A percentile compares a stretch with the other conserved stretches of the same genome.
phyloP scores from a whole-genome alignment of 1,284 basidiomycete genomes.

The Tylopilus orsonianus region DNA sequence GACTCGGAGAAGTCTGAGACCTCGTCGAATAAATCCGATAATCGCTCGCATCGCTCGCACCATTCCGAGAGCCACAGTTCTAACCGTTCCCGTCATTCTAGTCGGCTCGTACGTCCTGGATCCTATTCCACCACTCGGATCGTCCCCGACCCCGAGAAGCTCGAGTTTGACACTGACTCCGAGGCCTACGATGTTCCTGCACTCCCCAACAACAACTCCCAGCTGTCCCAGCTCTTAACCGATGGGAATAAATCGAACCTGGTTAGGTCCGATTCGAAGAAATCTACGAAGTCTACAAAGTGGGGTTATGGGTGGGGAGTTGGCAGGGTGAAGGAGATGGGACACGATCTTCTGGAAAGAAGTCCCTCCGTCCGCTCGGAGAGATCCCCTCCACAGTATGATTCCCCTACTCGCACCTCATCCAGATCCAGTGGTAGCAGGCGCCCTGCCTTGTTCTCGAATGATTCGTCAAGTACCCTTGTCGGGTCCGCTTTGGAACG shows the following conservation, averaged over 20 bases:
- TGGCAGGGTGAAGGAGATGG: constrained; percentile 56
- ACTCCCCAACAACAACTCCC: constrained; percentile 21
- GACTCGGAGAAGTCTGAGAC: constrained; percentile 36
- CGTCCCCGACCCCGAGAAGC: constrained; percentile 37
- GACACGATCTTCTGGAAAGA: constrained; percentile 42
- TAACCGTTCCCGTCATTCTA: constrained; percentile 26
- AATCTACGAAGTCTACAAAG: constrained; percentile 43
- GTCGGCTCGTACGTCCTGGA: constrained; percentile 32
- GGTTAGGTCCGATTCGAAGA: constrained; percentile 52
- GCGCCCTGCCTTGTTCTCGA: constrained; percentile 50
- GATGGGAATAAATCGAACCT: constrained; percentile 42
- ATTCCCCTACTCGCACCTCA: constrained; percentile 39
- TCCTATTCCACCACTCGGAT: constrained; percentile 35
- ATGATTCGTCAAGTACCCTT: constrained; percentile 68
- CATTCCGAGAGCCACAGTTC: constrained; percentile 25
- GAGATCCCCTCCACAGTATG: constrained; percentile 37
- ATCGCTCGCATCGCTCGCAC: constrained; percentile 30
- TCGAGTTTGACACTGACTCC: constrained; percentile 57
- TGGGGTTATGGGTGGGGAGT: constrained; percentile 72
- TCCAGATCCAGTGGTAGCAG: constrained; percentile 40
- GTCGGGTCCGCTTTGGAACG: constrained; percentile 68
- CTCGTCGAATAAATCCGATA: constrained; percentile 29
- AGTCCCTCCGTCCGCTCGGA: constrained; percentile 42
- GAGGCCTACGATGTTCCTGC: constrained; percentile 49
- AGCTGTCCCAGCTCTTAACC: constrained; percentile 30